Conservation (phyloP, 163 green algal species). For the Scenedesmus sp. region DNA sequence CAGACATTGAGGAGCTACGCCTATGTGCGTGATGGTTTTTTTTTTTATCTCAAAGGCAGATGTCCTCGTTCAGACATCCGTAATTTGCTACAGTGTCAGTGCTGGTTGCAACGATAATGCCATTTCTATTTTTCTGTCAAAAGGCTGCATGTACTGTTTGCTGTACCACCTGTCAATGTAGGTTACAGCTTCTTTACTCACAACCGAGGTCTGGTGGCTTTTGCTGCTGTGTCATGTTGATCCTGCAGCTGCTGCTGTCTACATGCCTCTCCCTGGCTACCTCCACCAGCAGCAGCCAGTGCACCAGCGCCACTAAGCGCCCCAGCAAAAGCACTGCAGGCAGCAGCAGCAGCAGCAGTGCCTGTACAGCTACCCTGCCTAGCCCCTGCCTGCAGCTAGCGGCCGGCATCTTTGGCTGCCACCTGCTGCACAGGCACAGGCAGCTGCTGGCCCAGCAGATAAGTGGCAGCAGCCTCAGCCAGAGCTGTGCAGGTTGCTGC, state of each 20-base stretch:
- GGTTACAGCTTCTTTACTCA: not conserved
- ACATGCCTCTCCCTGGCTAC: not conserved
- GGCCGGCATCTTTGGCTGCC: not conserved
- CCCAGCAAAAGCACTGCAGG: conserved; percentile 8
- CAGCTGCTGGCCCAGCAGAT: conserved; percentile 20
- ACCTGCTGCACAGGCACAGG: conserved; percentile 15
- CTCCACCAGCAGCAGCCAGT: not conserved
- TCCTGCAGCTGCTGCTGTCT: not conserved
- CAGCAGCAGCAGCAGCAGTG: conserved; percentile 14
- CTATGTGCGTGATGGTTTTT: no score
- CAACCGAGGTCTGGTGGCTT: not conserved
- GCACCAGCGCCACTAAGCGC: not conserved
- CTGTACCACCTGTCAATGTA: no score
- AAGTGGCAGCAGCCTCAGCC: not conserved
- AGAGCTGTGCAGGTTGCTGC: conserved; percentile 13
- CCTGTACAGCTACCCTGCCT: not conserved
- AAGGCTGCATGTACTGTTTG: no score
- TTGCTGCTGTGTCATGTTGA: not conserved
- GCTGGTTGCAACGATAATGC: no score
- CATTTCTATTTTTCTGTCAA: no score
- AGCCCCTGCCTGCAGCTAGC: not conserved
- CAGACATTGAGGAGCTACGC: no score
- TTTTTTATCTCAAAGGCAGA: no score
- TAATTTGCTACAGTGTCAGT: no score
- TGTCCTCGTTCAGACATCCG: no score